Evolutionary conservation across 2,329 filamentous ascomycete species (phyloP), one percentile per base, ranked within the genome.

Genomic region (Trichoderma pleuroti): DNA sequence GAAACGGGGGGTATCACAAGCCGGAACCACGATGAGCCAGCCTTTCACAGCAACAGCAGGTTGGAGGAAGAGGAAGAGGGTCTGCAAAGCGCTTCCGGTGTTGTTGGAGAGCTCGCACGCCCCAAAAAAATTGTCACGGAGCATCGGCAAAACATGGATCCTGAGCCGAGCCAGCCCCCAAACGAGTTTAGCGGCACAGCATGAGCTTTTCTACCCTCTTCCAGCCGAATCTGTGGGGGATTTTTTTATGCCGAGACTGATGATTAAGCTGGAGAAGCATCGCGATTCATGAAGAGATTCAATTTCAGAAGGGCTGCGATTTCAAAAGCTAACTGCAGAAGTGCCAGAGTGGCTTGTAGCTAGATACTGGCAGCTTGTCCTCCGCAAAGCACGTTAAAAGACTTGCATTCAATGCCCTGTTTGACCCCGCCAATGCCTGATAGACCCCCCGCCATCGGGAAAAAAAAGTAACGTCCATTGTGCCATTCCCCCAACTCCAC

Each of bases 111-210:
- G 76, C 72, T 73, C 49, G 39, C 61, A 70, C 39, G 70, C 60
- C 59, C 77, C 77, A 78, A 81, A 83, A 80, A 83, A 82, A 80
- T 82, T 80, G 80, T 79, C 76, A 77, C 78, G 77, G 80, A 78
- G 76, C 68, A 71, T 81, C 81, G 81, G 81, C 76, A 81, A 82
- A 82, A 82, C 77, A 77, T 79, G 78, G 77, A 75, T 76, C 75
- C 76, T 78, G 71, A 61, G 70, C 65, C 68, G 70, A 72, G 75
- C 79, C 81, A 82, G 74, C 4, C 10, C 79, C 74, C 0, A 63
- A 76, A 74, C 1, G 0, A 75, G 75, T 12, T 68, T 83, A 79
- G 82, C 73, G 75, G 62, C 39, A 24, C 64, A 39, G 52, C 72
- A 70, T 74, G 68, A 71, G 34, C 24, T 70, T 75, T 81, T 82